Evolutionary conservation across 352 stramenopile species (phyloP), one percentile per base, ranked within the genome.

Genomic region (Globisporangium recalcitrans): DNA sequence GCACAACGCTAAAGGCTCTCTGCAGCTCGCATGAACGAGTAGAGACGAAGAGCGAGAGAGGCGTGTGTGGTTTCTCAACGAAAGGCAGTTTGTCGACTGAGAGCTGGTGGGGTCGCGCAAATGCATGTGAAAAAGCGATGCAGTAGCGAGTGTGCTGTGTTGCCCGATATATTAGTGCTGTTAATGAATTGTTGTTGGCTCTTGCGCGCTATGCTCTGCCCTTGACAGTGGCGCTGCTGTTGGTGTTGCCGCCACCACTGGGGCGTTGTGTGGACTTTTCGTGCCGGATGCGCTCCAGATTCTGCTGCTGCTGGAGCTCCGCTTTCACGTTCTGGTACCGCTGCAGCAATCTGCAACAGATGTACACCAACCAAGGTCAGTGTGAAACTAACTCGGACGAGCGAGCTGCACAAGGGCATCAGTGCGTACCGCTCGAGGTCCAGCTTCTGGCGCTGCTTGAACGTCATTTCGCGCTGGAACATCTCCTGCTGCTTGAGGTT

Each of bases 321-420:
- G 82, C 87, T 59, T 98, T 98, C 56, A 98, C 90, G 71, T 98
- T 98, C 62, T 98, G 89, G 70, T 98, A 98, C 36, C 91, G 70
- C 70, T 98, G 91, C 53, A 97, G 72, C 8, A 98, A 62, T 54
- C 87, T 90, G 44, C 21, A 58, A 24, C 57, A 19, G 0, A 61
- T 11, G 42, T 6, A 49, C 6, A 24, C 42, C 19, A 44, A 21
- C 31, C 31, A 34, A 34, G 5, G 36, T 44, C 14, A 44, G n/a
- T 26, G 7, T 49, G n/a, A 5, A n/a, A 3, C 3, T 10, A 26
- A 7, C 16, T 26, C 19, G 16, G 7, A 22, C n/a, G n/a, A 9
- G 42, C 42, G 9, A 13, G 26, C 26, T 26, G 42, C 14, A 53
- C 24, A 34, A 27, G 14, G 46, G 16, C 14, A 29, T 16, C 36